Base-by-base conservation (phyloP, 768 basidiomycete species). In the Russula earlei region DNA sequence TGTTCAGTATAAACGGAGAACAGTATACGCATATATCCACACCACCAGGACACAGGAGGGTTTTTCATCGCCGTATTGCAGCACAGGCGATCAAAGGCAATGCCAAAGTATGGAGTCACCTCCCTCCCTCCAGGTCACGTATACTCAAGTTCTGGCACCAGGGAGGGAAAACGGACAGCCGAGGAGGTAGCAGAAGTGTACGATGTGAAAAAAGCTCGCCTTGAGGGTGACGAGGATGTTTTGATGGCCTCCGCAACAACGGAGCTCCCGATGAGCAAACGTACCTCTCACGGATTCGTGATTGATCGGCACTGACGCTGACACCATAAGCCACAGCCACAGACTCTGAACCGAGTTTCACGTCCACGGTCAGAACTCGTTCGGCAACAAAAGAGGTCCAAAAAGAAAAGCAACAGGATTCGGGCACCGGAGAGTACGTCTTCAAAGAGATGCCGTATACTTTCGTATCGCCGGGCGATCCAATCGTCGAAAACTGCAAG, bases 11-110 rank as follows among this genome's bases (percentile, higher is more conserved):
- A 24, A 20, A 20, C 31, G 8, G 29, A 24, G 25, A n/a, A 25
- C 24, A 96, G 93, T 63, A 71, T 97, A 68, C 80, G 96, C 37
- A 81, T 98, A 60, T 89, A 95, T 66, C 94, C 96, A 2, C 94
- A 98, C 67, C 72, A 96, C 9, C 96, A 98, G 69, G 89, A 99
- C 65, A 91, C 93, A 0, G 96, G 96, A 3, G 96, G 93, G 0
- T 99, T 99, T 72, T 99, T 96, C 66, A 83, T 99, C n/a, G 92
- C 92, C 11, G 87, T 96, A 0, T 69, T 97, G 34, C 78, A 86
- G 66, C 80, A 76, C 65, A 79, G 72, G 51, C 56, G 62, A 15
- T 56, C 25, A 10, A 46, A 56, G 31, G 54, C 61, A 2, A 27
- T 40, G 5, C 49, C 51, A 49, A 58, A 49, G 56, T 58, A 54